Percentiles rank a stretch among this genome's conserved stretches.
phyloP scores from a whole-genome alignment of 2,329 filamentous ascomycete species.

The Fulvia fulva region DNA sequence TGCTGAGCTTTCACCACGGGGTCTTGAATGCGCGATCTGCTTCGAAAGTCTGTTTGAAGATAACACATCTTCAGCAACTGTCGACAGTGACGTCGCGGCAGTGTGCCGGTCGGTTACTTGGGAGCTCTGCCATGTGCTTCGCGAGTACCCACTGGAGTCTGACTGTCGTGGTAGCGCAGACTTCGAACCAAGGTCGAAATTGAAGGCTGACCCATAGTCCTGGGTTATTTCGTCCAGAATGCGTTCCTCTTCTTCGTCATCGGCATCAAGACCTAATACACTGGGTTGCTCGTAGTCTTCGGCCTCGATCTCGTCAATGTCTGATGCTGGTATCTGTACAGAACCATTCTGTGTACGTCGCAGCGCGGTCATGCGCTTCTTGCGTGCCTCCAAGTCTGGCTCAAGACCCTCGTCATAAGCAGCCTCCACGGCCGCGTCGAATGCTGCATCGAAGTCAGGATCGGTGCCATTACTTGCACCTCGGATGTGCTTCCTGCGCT shows the following conservation, averaged over 20 bases:
- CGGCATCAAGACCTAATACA: conserved; percentile 15
- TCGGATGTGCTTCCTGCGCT: conserved; percentile 67
- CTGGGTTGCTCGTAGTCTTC: conserved; percentile 10
- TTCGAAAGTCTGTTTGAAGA: conserved; percentile 34
- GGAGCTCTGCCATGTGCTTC: conserved; percentile 76
- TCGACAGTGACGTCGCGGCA: conserved; percentile 64
- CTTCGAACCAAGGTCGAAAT: conserved; percentile 66
- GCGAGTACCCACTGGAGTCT: conserved; percentile 74
- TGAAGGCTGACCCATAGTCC: conserved; percentile 74
- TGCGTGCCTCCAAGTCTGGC: conserved; percentile 54
- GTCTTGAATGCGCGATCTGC: conserved; percentile 13
- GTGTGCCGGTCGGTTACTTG: conserved; percentile 56
- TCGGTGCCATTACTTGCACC: conserved; percentile 69
- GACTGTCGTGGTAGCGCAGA: conserved; percentile 71
- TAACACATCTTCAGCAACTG: conserved; percentile 62
- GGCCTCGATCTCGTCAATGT: conserved; percentile 24
- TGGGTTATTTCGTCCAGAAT: conserved; percentile 80
- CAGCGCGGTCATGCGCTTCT: conserved; percentile 25
- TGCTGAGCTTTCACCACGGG: conserved; percentile 16
- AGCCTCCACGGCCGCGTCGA: conserved; percentile 93
- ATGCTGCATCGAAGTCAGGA: conserved; percentile 86
- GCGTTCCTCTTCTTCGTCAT: conserved; percentile 48
- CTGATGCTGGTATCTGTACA: conserved; percentile 21
- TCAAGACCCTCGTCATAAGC: conserved; percentile 92
- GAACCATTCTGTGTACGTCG: conserved; percentile 22